A percentile compares a stretch with the other conserved stretches of the same genome.
Conservation (phyloP, 2,329 filamentous ascomycete species). For the Alternaria postmessia region DNA sequence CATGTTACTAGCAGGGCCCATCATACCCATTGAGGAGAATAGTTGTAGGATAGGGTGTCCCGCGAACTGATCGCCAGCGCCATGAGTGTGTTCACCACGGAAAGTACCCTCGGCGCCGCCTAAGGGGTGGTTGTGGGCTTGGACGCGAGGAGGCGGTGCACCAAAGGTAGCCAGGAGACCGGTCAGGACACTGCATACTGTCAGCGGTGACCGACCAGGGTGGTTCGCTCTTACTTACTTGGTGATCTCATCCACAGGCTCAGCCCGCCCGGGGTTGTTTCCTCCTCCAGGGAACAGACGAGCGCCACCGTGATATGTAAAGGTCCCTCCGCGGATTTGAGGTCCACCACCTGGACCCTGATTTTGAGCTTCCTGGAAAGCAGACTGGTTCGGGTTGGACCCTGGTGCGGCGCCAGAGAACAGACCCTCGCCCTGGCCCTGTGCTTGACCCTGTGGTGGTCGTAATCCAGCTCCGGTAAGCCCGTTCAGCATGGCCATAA, state of each 20-base stretch:
- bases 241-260: slow-evolving; percentile 57
- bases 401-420: slow-evolving; percentile 19
- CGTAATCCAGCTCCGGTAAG: slow-evolving; percentile 49
- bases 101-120: slow-evolving; percentile 17
- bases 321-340: slow-evolving; percentile 29
- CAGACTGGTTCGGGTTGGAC: slow-evolving; percentile 17
- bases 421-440: slow-evolving; percentile 27
- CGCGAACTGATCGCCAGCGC: slow-evolving; percentile 12
- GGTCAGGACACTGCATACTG: slow-evolving; percentile 38
- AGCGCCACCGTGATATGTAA: slow-evolving; percentile 43
- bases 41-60: slow-evolving; percentile 56
- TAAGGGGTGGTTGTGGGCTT: slow-evolving; percentile 19
- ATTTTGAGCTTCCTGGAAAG: slow-evolving; percentile 25
- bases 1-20: slow-evolving; percentile 50
- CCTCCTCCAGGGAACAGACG: slow-evolving; percentile 61
- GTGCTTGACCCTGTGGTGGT: slow-evolving; percentile 21
- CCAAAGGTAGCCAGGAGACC: slow-evolving; percentile 47
- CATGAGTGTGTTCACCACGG: slow-evolving; percentile 16
- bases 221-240: slow-evolving; percentile 53
- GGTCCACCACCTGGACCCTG: slow-evolving; percentile 22
- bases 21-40: slow-evolving; percentile 47
- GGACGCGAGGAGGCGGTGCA: slow-evolving; percentile 30
- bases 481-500: slow-evolving; percentile 57
- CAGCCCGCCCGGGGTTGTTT: slow-evolving; percentile 58
- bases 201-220: slow-evolving; percentile 22